phyloP scores from a whole-genome alignment of 1,284 basidiomycete genomes.

The Ustilago sp. region DNA sequence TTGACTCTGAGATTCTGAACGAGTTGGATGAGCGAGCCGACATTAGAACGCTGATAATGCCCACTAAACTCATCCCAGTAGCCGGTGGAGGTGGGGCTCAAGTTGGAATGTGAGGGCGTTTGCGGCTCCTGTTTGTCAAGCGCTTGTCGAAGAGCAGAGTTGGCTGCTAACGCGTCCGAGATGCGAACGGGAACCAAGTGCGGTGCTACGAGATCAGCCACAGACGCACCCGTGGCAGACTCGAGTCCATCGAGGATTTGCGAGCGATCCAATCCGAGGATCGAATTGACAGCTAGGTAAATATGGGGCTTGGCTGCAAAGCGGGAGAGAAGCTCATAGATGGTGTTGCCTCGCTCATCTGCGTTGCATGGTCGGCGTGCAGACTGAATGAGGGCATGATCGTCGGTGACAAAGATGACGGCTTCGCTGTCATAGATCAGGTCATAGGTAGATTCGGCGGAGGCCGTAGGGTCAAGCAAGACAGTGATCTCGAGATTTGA shows the following conservation, averaged over 20 bases:
- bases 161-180: constrained; percentile 32
- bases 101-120: neutral
- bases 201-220: constrained; percentile 26
- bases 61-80: constrained; percentile 45
- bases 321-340: constrained; percentile 35
- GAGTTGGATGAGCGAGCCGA: constrained; percentile 28
- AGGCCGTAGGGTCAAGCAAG: constrained; percentile 28
- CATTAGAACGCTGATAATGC: constrained; percentile 44
- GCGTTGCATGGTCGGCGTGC: constrained; percentile 21
- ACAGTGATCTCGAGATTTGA: constrained; percentile 34
- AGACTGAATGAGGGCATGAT: constrained; percentile 36
- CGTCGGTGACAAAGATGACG: constrained; percentile 45
- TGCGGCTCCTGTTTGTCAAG: constrained; percentile 20
- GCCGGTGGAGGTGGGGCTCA: constrained; percentile 3
- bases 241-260: constrained; percentile 31
- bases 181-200: constrained; percentile 21
- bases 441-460: constrained; percentile 25
- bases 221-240: constrained; percentile 24
- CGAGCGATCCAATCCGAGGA: constrained; percentile 11
- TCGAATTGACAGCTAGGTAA: constrained; percentile 46
- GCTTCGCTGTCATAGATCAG: constrained; percentile 53
- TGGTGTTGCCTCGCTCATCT: constrained; percentile 9
- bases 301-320: constrained; percentile 53
- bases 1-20: constrained; percentile 18
- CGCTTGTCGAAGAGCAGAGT: constrained; percentile 36